Percentiles rank a stretch among this genome's conserved stretches.
Conservation (phyloP, 2,329 filamentous ascomycete species). For the Ploettnerulaceae sp. region DNA sequence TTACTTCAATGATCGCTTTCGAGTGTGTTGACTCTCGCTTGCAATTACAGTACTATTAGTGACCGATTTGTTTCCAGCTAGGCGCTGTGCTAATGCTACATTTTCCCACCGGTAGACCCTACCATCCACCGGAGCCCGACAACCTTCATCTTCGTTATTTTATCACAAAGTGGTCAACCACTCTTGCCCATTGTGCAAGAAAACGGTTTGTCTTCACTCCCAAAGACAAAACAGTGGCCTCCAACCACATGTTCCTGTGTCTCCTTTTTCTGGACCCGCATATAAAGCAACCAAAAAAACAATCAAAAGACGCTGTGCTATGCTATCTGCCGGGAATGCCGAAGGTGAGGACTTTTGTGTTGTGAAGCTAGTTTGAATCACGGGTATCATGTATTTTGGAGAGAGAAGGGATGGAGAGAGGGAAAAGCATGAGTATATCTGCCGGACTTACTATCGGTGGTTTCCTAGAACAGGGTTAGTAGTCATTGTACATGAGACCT, state of each 20-base stretch:
- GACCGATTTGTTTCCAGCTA: too few relatives aligned
- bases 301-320: constrained; percentile 18
- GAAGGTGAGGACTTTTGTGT: constrained; percentile 12
- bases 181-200: too few relatives aligned
- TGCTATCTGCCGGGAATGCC: constrained; percentile 18
- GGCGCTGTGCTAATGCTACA: too few relatives aligned
- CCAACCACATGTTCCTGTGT: background rate
- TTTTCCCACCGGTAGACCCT: too few relatives aligned
- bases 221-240: too few relatives aligned
- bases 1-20: too few relatives aligned
- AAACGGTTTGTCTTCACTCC: too few relatives aligned
- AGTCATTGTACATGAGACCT: constrained; percentile 9
- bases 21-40: too few relatives aligned
- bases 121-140: too few relatives aligned
- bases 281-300: constrained; percentile 11
- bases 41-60: too few relatives aligned
- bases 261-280: constrained; percentile 1
- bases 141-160: too few relatives aligned
- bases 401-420: constrained; percentile 9
- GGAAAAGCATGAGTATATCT: constrained; percentile 24
- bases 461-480: constrained; percentile 21
- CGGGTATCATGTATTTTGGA: constrained; percentile 20
- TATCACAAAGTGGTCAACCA: too few relatives aligned
- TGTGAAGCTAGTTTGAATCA: constrained; percentile 14
- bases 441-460: constrained; percentile 23